These are phyloP conservation scores for Vigna unguiculata DNA, from an alignment of 306 rosid genomes.

Conservation along the genomic window DNA sequence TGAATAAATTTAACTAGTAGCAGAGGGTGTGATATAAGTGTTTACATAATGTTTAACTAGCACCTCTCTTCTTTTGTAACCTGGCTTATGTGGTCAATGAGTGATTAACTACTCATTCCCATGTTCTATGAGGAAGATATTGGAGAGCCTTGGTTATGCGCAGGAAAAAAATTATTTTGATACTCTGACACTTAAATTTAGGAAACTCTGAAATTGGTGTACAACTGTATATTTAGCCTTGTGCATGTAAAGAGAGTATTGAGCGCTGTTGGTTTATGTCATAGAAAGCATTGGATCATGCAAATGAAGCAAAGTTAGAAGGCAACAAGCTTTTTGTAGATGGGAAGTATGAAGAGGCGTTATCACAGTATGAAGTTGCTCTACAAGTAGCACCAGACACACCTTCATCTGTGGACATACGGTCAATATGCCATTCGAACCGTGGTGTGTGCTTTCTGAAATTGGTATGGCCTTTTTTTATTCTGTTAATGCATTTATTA, in stretches of 20 bases:
- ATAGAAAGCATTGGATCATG: constrained; percentile 77
- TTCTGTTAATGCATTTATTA: constrained; percentile 5
- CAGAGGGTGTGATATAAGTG: neutral
- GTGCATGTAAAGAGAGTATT: neutral
- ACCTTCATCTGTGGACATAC: constrained; percentile 74
- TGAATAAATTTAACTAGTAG: neutral
- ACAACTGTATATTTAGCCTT: neutral
- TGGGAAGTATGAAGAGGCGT: constrained; percentile 83
- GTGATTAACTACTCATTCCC: neutral
- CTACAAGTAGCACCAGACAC: constrained; percentile 70
- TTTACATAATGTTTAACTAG: neutral
- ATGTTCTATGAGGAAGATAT: neutral
- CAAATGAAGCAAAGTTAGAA: constrained; percentile 77
- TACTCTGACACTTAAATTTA: neutral
- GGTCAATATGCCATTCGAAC: constrained; percentile 79
- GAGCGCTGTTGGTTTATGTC: constrained; percentile 16
- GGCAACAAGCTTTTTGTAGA: constrained; percentile 75
- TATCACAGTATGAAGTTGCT: constrained; percentile 68
- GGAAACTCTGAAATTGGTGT: neutral
- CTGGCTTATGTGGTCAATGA: neutral
- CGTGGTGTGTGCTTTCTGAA: constrained; percentile 77
- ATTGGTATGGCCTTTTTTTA: constrained; percentile 58
- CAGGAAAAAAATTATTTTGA: neutral
- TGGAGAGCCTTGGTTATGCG: neutral
- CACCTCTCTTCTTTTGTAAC: neutral